A percentile compares a stretch with the other conserved stretches of the same genome.
Conservation (phyloP, 2,329 filamentous ascomycete genomes). For the Aspergillus ibericus region DNA sequence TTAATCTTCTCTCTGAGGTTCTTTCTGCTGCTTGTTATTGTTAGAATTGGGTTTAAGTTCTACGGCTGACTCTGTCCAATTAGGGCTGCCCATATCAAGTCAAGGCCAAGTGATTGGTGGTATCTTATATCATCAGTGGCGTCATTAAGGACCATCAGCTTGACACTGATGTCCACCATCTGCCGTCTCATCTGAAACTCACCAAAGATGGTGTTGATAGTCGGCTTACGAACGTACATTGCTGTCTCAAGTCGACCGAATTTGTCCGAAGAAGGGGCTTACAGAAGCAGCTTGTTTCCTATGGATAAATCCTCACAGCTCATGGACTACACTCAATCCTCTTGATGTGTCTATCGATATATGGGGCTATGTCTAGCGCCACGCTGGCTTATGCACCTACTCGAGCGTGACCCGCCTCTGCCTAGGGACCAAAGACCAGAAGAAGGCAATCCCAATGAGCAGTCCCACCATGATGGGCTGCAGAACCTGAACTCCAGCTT, state of each 20-base stretch:
- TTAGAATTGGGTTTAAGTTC: neutral
- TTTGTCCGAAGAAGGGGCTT: neutral
- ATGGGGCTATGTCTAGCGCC: neutral
- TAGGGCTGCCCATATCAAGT: neutral
- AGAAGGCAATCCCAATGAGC: slow-evolving; percentile 21
- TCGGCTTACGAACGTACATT: no score
- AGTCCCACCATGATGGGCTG: slow-evolving; percentile 28
- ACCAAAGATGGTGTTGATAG: no score
- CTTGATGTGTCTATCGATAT: neutral
- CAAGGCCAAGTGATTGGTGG: neutral
- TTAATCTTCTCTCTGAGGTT: slow-evolving; percentile 49
- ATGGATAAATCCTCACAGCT: neutral
- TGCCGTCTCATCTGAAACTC: no score
- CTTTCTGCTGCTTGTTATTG: neutral
- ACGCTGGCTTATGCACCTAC: neutral
- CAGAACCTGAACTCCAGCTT: slow-evolving; percentile 23
- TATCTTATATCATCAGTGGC: neutral
- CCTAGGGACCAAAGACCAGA: slow-evolving; percentile 24
- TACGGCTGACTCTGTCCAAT: neutral
- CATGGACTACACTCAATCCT: neutral
- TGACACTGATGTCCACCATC: no score
- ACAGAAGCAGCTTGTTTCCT: neutral
- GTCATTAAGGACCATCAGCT: neutral
- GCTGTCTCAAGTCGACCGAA: neutral
- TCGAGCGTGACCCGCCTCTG: slow-evolving; percentile 9